Percentiles rank a stretch among this genome's conserved stretches.
Conservation (phyloP, 2,329 filamentous ascomycete species). For the Tolypocladium guangdongense region DNA sequence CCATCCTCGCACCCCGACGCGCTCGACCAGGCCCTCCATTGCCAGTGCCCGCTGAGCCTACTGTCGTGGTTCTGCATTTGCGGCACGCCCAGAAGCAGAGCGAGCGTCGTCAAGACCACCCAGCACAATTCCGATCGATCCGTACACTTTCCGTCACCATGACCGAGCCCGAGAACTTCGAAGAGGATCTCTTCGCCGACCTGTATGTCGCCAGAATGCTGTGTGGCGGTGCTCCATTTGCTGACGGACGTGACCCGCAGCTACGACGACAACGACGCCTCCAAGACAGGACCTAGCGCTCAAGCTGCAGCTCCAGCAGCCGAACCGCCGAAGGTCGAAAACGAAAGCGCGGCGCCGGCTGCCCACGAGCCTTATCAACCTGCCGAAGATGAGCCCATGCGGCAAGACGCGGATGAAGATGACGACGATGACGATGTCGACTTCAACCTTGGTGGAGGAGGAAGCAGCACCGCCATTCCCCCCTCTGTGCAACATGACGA, state of each 20-base stretch:
- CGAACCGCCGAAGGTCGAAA: constrained; percentile 16
- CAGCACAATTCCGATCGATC: background rate
- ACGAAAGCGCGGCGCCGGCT: constrained; percentile 10
- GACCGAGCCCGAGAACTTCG: constrained; percentile 72
- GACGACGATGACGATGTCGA: constrained; percentile 49
- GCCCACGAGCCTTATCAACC: constrained; percentile 1
- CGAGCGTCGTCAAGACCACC: background rate
- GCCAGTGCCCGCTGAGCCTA: too few species aligned
- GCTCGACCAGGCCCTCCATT: background rate
- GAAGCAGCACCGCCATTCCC: constrained; percentile 15
- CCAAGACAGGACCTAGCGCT: constrained; percentile 26
- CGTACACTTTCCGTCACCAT: constrained; percentile 31
- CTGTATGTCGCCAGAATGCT: constrained; percentile 48
- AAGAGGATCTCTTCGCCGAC: constrained; percentile 93
- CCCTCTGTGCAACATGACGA: constrained; percentile 18
- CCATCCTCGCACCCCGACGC: background rate
- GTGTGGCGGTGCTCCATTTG: background rate
- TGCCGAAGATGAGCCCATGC: constrained; percentile 29
- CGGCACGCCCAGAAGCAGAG: background rate
- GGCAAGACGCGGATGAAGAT: constrained; percentile 33
- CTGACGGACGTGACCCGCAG: constrained; percentile 24
- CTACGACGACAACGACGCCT: constrained; percentile 52
- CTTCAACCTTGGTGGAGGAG: constrained; percentile 42
- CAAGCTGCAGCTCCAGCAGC: constrained; percentile 16
- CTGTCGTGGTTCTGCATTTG: background rate